Evolutionary conservation across 768 basidiomycete species (phyloP), one percentile per base, ranked within the genome.

Genomic region (Flagelloscypha sp.): DNA sequence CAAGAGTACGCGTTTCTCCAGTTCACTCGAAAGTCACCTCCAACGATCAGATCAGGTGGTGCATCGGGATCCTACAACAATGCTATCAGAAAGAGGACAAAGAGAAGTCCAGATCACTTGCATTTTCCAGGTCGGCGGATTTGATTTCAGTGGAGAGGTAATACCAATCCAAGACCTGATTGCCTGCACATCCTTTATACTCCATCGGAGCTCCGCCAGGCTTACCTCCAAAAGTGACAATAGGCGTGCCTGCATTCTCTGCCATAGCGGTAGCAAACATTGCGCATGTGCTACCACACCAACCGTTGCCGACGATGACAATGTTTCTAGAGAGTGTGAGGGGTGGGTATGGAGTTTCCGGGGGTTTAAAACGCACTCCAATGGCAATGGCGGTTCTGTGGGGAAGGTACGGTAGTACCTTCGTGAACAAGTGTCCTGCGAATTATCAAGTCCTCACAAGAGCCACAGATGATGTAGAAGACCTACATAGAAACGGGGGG

Each of bases 161-260:
- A 9, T 52, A 44, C 74, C 75, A 78, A 47, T 78, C 76, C 15
- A 78, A 46, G 2, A 78, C 76, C 48, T 78, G 75, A 45, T 76
- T 75, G 1, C 75, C 75, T 3, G 74, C 70, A n/a, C 73, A 77
- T 76, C n/a, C n/a, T n/a, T n/a, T n/a, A n/a, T n/a, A n/a, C n/a
- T n/a, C n/a, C n/a, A n/a, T n/a, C n/a, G n/a, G n/a, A n/a, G 48
- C 46, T 45, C 68, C 58, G 3, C 63, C 62, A 3, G 75, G 70
- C 51, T 70, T 73, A 16, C 75, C 74, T 15, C 76, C 74, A 42
- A 77, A 76, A 10, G 75, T 52, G 4, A 68, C 74, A 28, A 70
- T 66, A 44, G 62, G 70, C 2, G 68, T 72, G 7, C 60, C 48
- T 45, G 75, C 70, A 8, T 62, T 53, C 48, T 79, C 77, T 33